These are phyloP conservation scores for Mimosa bimucronata DNA, from an alignment of 306 rosid species.

Conservation along the genomic window DNA sequence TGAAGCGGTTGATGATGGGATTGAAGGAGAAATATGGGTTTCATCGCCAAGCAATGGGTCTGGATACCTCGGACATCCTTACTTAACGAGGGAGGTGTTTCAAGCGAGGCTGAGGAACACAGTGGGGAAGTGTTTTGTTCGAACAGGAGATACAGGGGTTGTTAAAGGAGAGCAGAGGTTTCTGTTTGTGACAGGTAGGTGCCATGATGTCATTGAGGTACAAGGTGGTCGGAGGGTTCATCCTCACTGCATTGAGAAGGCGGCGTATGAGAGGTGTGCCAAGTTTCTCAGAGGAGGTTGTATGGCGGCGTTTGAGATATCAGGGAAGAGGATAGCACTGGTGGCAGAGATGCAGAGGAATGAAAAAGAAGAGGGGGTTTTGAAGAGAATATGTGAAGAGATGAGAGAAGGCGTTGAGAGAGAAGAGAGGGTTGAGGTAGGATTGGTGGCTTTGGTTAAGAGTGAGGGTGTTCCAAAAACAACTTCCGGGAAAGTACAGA, in stretches of 20 bases:
- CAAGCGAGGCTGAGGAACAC: constrained; percentile 48
- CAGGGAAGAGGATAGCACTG: constrained; percentile 30
- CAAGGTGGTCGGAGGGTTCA: constrained; percentile 49
- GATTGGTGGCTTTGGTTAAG: constrained; percentile 62
- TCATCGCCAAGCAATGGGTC: constrained; percentile 81
- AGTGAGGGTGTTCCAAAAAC: constrained; percentile 72
- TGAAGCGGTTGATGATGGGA: constrained; percentile 68
- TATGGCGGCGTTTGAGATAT: constrained; percentile 54
- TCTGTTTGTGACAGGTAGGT: constrained; percentile 72
- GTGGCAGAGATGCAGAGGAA: constrained; percentile 67
- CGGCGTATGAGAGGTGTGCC: constrained; percentile 50
- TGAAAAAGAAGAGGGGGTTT: constrained; percentile 23
- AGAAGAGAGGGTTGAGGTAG: constrained; percentile 61
- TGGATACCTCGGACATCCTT: constrained; percentile 73
- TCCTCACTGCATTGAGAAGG: constrained; percentile 68
- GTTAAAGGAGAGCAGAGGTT: constrained; percentile 61
- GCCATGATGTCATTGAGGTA: constrained; percentile 54
- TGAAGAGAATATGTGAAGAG: constrained; percentile 54
- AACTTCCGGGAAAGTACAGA: constrained; percentile 73
- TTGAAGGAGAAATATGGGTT: constrained; percentile 89
- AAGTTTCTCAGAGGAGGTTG: constrained; percentile 70
- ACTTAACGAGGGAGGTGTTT: constrained; percentile 60
- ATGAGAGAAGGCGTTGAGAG: constrained; percentile 43
- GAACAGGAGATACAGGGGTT: constrained; percentile 77
- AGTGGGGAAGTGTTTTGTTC: constrained; percentile 48